These are phyloP conservation scores for Citrus trifoliata DNA, from an alignment of 345 rosid species.

Conservation along the genomic window DNA sequence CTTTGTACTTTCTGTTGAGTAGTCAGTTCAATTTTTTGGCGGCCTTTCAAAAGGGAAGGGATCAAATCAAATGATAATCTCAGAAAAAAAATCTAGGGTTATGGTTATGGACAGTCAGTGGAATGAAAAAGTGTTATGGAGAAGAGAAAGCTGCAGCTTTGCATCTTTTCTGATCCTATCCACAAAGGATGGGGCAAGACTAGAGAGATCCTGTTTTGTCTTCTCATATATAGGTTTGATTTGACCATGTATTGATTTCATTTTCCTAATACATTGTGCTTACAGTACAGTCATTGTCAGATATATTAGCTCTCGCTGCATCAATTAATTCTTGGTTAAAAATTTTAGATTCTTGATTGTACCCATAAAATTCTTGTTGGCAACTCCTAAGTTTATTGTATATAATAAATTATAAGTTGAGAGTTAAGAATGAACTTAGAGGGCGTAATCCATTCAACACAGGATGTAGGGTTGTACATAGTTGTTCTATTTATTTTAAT, in stretches of 20 bases:
- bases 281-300: too few species aligned
- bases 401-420: too few species aligned
- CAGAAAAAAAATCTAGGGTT: not conserved
- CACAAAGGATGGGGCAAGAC: slow-evolving; percentile 26
- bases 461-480: too few species aligned
- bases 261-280: too few species aligned
- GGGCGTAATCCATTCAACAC: too few species aligned
- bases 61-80: not conserved
- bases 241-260: not conserved
- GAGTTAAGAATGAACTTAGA: too few species aligned
- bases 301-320: too few species aligned
- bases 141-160: slow-evolving; percentile 10
- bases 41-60: not conserved
- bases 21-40: slow-evolving; percentile 17
- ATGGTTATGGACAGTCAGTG: not conserved
- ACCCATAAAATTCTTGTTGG: too few species aligned
- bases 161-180: slow-evolving; percentile 17
- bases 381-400: too few species aligned
- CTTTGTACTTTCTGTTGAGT: slow-evolving; percentile 8
- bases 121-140: not conserved
- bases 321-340: too few species aligned
- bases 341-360: too few species aligned
- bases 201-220: slow-evolving; percentile 25
- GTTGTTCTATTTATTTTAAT: too few species aligned
- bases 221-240: slow-evolving; percentile 17